A percentile compares a stretch with the other conserved stretches of the same genome.
These are phyloP conservation scores for Saitozyma podzolica DNA, from an alignment of 768 basidiomycete species.

Conservation along the genomic window DNA sequence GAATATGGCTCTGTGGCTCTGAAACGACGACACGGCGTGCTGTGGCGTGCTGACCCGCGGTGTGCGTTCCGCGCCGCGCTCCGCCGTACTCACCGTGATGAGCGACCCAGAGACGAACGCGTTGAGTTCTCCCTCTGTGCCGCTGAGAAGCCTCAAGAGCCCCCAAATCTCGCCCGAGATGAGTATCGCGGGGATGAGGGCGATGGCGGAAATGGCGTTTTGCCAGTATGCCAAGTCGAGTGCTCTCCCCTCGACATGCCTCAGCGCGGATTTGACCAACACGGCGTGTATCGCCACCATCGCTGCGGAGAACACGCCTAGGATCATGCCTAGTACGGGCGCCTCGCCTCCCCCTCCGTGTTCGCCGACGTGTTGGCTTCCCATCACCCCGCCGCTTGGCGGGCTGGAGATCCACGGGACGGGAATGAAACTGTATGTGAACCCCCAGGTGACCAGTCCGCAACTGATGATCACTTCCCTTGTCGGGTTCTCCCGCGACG, in stretches of 20 bases:
- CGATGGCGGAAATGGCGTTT: conserved; percentile 22
- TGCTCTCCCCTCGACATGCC: conserved; percentile 21
- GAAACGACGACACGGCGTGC: too few species aligned
- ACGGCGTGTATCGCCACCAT: conserved; percentile 33
- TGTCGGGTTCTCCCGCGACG: conserved; percentile 13
- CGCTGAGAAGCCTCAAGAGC: too few species aligned
- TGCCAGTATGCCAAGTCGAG: conserved; percentile 35
- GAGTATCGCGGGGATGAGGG: conserved; percentile 13
- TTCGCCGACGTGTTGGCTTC: neutral
- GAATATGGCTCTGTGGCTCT: too few species aligned
- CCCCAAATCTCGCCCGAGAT: conserved; percentile 15
- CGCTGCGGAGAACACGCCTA: conserved; percentile 25
- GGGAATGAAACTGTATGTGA: conserved; percentile 29
- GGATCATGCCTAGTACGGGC: conserved; percentile 29
- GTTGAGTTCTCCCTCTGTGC: too few species aligned
- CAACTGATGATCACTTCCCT: conserved; percentile 13
- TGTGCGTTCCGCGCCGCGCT: too few species aligned
- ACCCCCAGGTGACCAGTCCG: conserved; percentile 28
- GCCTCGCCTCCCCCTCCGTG: conserved; percentile 10
- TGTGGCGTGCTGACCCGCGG: too few species aligned
- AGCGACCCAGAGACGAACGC: too few species aligned
- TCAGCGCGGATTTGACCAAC: conserved; percentile 28
- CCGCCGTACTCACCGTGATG: too few species aligned
- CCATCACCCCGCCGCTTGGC: too few species aligned
- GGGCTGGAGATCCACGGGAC: neutral